phyloP scores from a whole-genome alignment of 2,329 filamentous ascomycete genomes.

The Amauroascus niger region DNA sequence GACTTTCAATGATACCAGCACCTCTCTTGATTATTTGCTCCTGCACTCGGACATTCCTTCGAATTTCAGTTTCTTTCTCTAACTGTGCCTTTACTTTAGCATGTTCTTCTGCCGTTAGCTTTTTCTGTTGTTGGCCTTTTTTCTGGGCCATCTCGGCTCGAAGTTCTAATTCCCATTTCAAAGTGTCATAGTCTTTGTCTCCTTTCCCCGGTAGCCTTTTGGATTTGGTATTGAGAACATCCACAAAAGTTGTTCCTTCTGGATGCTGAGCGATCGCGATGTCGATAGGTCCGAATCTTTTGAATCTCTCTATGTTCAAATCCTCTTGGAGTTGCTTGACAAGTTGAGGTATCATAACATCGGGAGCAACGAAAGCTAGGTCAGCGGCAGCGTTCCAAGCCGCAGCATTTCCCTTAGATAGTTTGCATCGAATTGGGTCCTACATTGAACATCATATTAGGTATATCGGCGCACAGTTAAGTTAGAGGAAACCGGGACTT shows the following conservation, averaged over 20 bases:
- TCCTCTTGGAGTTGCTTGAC: conserved; percentile 65
- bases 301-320: conserved; percentile 59
- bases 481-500: conserved; percentile 27
- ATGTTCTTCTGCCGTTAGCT: conserved; percentile 79
- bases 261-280: conserved; percentile 87
- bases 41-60: conserved; percentile 58
- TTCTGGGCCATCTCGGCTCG: conserved; percentile 81
- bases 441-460: conserved; percentile 11
- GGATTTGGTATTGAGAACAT: conserved; percentile 77
- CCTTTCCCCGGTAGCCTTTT: conserved; percentile 70
- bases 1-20: conserved; percentile 71
- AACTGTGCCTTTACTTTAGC: conserved; percentile 85
- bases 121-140: conserved; percentile 74
- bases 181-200: conserved; percentile 84
- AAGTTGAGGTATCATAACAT: conserved; percentile 64
- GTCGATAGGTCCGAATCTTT: conserved; percentile 70
- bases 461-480: neutral
- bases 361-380: conserved; percentile 84
- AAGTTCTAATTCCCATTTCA: conserved; percentile 96
- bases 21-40: conserved; percentile 68
- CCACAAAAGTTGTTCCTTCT: conserved; percentile 78
- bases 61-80: conserved; percentile 72
- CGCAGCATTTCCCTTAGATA: conserved; percentile 47
- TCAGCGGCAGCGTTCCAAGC: conserved; percentile 81
- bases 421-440: conserved; percentile 29